These are phyloP conservation scores for Calonectria hawksworthii DNA, from an alignment of 2,329 filamentous ascomycete species.

Conservation along the genomic window DNA sequence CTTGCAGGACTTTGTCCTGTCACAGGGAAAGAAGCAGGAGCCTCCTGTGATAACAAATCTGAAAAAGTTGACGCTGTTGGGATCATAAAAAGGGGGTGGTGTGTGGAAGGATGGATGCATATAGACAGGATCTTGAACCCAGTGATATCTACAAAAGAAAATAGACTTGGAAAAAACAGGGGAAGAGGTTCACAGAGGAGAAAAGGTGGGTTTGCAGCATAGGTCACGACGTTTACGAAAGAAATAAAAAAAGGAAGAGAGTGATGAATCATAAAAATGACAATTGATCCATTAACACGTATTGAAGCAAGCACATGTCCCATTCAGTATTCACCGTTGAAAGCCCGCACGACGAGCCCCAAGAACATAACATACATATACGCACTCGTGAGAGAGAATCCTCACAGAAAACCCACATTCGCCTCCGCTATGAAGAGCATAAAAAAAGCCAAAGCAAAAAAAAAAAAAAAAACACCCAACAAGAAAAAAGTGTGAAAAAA, in stretches of 20 bases:
- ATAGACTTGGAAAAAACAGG: slow-evolving; percentile 5
- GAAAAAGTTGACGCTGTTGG: slow-evolving; percentile 65
- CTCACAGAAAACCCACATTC: slow-evolving; percentile 44
- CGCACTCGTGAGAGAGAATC: not conserved
- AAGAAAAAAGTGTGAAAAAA: slow-evolving; percentile 21
- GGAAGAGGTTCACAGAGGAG: not conserved
- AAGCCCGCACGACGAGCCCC: slow-evolving; percentile 10
- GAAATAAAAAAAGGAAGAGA: not conserved
- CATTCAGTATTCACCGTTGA: slow-evolving; percentile 26
- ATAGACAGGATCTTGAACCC: not conserved
- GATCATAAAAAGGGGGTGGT: slow-evolving; percentile 47
- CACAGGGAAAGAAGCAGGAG: slow-evolving; percentile 59
- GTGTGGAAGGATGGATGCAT: not conserved
- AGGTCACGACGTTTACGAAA: slow-evolving; percentile 15
- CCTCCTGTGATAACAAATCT: slow-evolving; percentile 64
- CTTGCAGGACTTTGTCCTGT: slow-evolving; percentile 64
- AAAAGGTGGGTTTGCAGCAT: slow-evolving; percentile 11
- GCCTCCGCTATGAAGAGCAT: slow-evolving; percentile 51
- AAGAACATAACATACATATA: slow-evolving; percentile 1
- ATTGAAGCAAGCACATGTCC: slow-evolving; percentile 17
- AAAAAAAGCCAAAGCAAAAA: slow-evolving; percentile 27
- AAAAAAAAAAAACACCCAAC: slow-evolving; percentile 32
- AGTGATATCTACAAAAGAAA: not conserved
- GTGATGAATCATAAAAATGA: not conserved
- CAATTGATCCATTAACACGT: slow-evolving; percentile 20